Base-by-base conservation (phyloP, 306 rosid genomes). In the Cucumis cinereus region DNA sequence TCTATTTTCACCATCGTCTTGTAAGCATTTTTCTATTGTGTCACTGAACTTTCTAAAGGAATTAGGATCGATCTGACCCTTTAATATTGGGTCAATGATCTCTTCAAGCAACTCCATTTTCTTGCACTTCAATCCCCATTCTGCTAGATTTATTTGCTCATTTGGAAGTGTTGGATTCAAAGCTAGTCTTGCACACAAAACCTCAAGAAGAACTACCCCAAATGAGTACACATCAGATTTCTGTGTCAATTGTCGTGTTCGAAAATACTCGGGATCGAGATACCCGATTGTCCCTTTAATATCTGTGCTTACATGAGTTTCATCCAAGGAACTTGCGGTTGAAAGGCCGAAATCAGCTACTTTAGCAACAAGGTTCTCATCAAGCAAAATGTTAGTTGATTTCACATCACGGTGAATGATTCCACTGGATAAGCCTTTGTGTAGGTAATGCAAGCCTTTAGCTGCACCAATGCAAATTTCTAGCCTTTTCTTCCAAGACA, bases 261-360 rank as follows among this genome's bases (percentile, higher is more conserved):
- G 79, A 8, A 86, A 82, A 62, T 86, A 84, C 61, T 86, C 88
- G 2, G 90, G 90, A 72, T 88, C 92, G 0, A 88, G 86, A 52
- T 86, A 88, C 6, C 90, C 90, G 11, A 86, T 68, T 13, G 87
- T 86, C 77, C 92, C 89, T 63, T 85, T 89, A 2, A 89, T 83
- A 56, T 16, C 64, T 28, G 89, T 85, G 81, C 87, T 86, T 28
- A 89, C 86, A 76, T 86, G 87, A 12, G 85, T 76, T 45, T 80
- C 88, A 24, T 79, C 87, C 2, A 76, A 76, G 45, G 83, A 77
- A 12, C 86, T 77, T 17, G 85, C 62, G 73, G 77, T 84, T 0
- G 90, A 86, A 66, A 86, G 87, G 59, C 87, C 90, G 75, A 88
- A 88, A 36, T 88, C 90, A 8, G 90, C 75, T 30, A 88, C 90